Evolutionary conservation across 2,329 filamentous ascomycete species (phyloP), one percentile per base, ranked within the genome.

Genomic region (Aspergillus ochraceus): DNA sequence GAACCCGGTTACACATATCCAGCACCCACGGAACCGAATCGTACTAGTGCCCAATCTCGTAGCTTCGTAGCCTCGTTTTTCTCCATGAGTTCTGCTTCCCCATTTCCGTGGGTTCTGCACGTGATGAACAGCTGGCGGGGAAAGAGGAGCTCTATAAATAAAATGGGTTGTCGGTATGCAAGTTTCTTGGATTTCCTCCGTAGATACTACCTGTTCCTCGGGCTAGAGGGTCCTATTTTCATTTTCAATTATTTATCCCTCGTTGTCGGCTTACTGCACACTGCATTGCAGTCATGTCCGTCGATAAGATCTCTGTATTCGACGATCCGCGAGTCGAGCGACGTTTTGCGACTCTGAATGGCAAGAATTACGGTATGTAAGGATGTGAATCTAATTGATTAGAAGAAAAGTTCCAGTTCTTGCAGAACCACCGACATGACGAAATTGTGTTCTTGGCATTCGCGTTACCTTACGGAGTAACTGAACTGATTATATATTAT

Each of bases 311-410:
- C 63, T 74, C 76, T 54, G 80, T 81, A 20, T 83, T 83, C 46
- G 82, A 84, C 62, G 91, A 94, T 78, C 70, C 86, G 36, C 84
- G 90, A 63, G 83, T 92, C 68, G 79, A 86, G 68, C 83, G 87
- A 71, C 83, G 85, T 68, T 87, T 83, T 57, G 83, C 86, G 47
- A 77, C 80, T 55, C 79, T 93, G 59, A 88, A 89, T 66, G 89
- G 88, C 65, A 83, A 85, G 68, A 90, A 81, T 36, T 96, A 95
- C 78, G 85, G 81, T 81, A 67, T 61, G 76, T 45, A 32, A 17
- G 32, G 32, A 36, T 12, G 32, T 32, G 10, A 32, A 3, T 12
- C 2, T 12, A 12, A 24, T 24, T 24, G 24, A 24, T 24, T 24
- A 24, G 32, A 22, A 12, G 24, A 12, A 52, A 59, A 14, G 39